Evolutionary conservation across 805 yeast genomes (phyloP), one percentile per base, ranked within the genome.

Genomic region (Metschnikowia bowlesiae): DNA sequence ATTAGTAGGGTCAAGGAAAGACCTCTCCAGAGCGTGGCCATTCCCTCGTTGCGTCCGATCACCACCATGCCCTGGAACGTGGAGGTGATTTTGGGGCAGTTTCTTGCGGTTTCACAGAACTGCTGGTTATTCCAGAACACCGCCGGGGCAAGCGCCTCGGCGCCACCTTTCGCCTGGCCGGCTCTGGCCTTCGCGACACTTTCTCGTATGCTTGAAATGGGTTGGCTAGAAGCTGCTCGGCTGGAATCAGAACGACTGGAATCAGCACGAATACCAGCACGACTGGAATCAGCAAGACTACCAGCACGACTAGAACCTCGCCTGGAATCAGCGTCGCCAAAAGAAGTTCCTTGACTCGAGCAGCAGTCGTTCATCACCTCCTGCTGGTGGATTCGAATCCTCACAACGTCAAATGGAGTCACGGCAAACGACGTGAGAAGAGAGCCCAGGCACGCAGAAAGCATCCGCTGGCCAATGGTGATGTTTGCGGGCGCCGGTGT

Each of bases 1-100:
- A 94, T 94, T 11, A 86, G 51, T 16, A 94, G 69, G 0, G 96
- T 89, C 31, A 92, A 65, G 0, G 92, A 80, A 8, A 94, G 75
- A 0, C 99, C 99, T 48, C 98, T 74, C 92, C 97, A 94, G 14
- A 94, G 71, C 0, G 96, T 84, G 1, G 74, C 45, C 0, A 81
- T 29, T 0, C 99, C 99, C 67, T 94, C 99, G 28, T 79, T 73
- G 31, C 75, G 67, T 3, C 83, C 77, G 40, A 92, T 90, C 39
- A 79, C 77, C 1, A 69, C 56, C 55, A 92, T 74, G 0, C 96
- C 94, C 37, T 87, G 86, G 62, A 81, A 75, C 0, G 97, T 89
- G 2, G 94, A 89, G 2, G 75, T 76, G 49, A 87, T 71, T 66
- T 63, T 68, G 18, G 79, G 63, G 63, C 86, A 80, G 43, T 61